A percentile compares a stretch with the other conserved stretches of the same genome.
Evolutionary conservation across 345 rosid species (phyloP).

Genomic region (Psidium friedrichsthalianum): DNA sequence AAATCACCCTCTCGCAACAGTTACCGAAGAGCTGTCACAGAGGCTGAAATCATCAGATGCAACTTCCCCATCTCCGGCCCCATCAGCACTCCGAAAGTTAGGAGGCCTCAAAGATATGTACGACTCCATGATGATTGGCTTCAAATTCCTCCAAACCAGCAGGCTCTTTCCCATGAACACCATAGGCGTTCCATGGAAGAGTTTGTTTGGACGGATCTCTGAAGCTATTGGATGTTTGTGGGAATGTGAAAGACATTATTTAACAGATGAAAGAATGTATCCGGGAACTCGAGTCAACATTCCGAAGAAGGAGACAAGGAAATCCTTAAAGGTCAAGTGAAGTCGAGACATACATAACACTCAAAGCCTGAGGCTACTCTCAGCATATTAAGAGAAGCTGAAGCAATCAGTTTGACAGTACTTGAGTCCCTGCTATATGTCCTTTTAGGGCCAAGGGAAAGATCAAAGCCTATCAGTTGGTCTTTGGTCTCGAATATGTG

Average conservation of each 20-base stretch:
- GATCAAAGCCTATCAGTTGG: background rate
- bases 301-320: background rate
- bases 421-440: background rate
- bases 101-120: slow-evolving; percentile 5
- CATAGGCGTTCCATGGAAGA: background rate
- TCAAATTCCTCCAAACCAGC: slow-evolving; percentile 4
- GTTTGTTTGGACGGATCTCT: slow-evolving; percentile 11
- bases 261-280: too few species aligned
- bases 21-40: slow-evolving; percentile 1
- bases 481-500: background rate
- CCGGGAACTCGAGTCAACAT: background rate
- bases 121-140: slow-evolving; percentile 6
- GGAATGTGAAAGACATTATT: background rate
- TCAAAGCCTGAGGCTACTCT: background rate
- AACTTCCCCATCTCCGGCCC: background rate
- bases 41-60: slow-evolving; percentile 1
- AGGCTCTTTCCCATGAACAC: background rate
- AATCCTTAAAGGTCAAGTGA: background rate
- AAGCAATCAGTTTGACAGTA: background rate
- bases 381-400: background rate
- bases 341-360: background rate
- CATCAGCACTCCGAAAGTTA: background rate
- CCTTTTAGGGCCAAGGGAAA: background rate
- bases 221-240: background rate
- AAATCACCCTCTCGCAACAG: slow-evolving; percentile 6